Conservation (phyloP, 108 stramenopile species). For the Nitzschia sp. region DNA sequence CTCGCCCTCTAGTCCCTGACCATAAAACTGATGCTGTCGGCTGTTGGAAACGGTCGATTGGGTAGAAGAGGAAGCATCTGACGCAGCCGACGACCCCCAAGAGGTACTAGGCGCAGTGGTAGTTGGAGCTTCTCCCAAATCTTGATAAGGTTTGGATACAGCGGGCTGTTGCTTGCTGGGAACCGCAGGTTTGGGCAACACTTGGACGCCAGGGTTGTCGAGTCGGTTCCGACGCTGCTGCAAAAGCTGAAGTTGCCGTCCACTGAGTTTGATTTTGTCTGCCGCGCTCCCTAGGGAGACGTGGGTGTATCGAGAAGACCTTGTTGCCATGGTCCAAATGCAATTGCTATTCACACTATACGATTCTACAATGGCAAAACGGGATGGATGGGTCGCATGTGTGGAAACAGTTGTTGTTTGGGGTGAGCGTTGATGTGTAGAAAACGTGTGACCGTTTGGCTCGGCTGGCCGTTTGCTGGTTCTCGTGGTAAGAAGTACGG, state of each 20-base stretch:
- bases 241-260: slow-evolving; percentile 20
- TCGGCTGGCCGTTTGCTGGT: slow-evolving; percentile 11
- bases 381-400: not conserved
- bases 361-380: not conserved
- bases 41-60: not conserved
- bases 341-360: not conserved
- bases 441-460: slow-evolving; percentile 23
- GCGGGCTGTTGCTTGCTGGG: slow-evolving; percentile 3
- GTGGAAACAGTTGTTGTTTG: not conserved
- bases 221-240: slow-evolving; percentile 1
- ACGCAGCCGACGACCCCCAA: slow-evolving; percentile 25
- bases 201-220: not conserved
- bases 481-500: not conserved
- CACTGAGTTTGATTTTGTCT: slow-evolving; percentile 17
- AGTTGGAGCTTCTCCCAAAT: slow-evolving; percentile 20
- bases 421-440: not conserved
- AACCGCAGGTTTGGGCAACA: not conserved
- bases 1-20: slow-evolving; percentile 9
- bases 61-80: not conserved
- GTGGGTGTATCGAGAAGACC: slow-evolving; percentile 12
- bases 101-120: slow-evolving; percentile 28
- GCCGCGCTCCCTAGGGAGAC: slow-evolving; percentile 18
- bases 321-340: slow-evolving; percentile 10
- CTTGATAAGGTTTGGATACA: not conserved
- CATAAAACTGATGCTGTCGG: slow-evolving; percentile 26